Conservation (phyloP, 2,329 filamentous ascomycete genomes). For the Elsinoe fawcettii region DNA sequence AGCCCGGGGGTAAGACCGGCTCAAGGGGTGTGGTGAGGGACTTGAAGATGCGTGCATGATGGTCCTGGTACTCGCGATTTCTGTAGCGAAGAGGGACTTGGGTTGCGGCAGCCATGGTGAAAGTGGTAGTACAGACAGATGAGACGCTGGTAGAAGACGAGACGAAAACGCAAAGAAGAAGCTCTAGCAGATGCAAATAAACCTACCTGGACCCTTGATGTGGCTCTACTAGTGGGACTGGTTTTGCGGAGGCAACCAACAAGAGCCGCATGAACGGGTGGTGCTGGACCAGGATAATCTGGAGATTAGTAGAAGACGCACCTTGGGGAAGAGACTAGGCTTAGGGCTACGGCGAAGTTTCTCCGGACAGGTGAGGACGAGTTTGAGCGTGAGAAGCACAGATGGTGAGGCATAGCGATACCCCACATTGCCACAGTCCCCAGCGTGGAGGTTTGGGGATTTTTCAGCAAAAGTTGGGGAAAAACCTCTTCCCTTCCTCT, state of each 20-base stretch:
- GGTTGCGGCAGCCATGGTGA: background rate
- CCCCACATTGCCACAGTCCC: background rate
- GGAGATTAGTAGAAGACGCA: background rate
- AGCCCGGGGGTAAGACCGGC: conserved; percentile 3
- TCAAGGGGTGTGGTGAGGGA: background rate
- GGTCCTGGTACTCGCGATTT: conserved; percentile 1
- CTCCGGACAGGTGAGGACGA: background rate
- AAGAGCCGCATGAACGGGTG: background rate
- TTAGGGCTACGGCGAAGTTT: conserved; percentile 1
- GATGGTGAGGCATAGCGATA: background rate
- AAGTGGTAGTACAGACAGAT: background rate
- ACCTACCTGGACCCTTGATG: conserved; percentile 1
- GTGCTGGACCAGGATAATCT: background rate
- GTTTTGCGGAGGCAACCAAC: conserved; percentile 7
- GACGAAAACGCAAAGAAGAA: background rate
- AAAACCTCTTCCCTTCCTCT: background rate
- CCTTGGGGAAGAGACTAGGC: background rate
- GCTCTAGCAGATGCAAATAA: background rate
- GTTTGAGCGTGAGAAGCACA: background rate
- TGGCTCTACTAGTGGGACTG: background rate
- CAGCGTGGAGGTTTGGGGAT: conserved; percentile 1
- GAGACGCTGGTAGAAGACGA: background rate
- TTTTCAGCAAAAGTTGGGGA: background rate
- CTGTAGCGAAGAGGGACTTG: background rate
- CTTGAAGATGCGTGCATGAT: background rate